Evolutionary conservation across 768 basidiomycete genomes (phyloP).

Genomic region (Leccinellum albellum): DNA sequence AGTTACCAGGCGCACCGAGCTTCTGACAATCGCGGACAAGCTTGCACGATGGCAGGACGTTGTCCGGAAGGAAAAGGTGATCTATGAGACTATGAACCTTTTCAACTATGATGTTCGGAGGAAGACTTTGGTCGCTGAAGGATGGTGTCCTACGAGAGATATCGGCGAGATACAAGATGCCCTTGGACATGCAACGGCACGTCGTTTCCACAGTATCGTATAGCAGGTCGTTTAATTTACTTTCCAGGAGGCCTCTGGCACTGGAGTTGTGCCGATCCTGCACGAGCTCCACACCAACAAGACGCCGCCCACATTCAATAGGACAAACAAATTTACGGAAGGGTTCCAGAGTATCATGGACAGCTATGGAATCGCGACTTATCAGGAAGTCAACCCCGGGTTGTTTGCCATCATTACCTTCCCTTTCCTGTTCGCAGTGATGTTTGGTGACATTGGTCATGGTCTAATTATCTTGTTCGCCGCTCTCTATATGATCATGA

Average conservation of each 20-base stretch:
- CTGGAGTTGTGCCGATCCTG: conserved; percentile 86
- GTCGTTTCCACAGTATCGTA: conserved; percentile 11
- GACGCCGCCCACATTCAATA: conserved; percentile 92
- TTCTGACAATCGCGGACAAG: conserved; percentile 79
- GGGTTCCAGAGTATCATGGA: conserved; percentile 99
- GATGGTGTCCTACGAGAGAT: conserved; percentile 95
- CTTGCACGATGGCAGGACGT: conserved; percentile 91
- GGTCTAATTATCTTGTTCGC: conserved; percentile 76
- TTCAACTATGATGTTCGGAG: conserved; percentile 92
- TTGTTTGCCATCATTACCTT: conserved; percentile 89
- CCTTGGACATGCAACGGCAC: conserved; percentile 80
- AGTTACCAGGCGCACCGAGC: conserved; percentile 73
- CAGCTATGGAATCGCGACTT: conserved; percentile 89
- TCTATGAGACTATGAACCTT: conserved; percentile 93
- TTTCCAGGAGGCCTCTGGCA: conserved; percentile 82
- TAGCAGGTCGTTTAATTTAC: neutral
- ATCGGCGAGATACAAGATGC: conserved; percentile 83
- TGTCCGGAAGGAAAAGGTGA: conserved; percentile 91
- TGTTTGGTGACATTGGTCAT: conserved; percentile 99
- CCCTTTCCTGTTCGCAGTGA: conserved; percentile 98
- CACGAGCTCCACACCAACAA: conserved; percentile 86
- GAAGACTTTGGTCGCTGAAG: conserved; percentile 95
- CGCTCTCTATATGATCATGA: conserved; percentile 79
- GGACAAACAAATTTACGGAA: conserved; percentile 94
- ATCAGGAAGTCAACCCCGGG: conserved; percentile 97